Evolutionary conservation across 202 grass and related monocot genomes (phyloP), one percentile per base, ranked within the genome.

Genomic region (Alloteropsis angusta): DNA sequence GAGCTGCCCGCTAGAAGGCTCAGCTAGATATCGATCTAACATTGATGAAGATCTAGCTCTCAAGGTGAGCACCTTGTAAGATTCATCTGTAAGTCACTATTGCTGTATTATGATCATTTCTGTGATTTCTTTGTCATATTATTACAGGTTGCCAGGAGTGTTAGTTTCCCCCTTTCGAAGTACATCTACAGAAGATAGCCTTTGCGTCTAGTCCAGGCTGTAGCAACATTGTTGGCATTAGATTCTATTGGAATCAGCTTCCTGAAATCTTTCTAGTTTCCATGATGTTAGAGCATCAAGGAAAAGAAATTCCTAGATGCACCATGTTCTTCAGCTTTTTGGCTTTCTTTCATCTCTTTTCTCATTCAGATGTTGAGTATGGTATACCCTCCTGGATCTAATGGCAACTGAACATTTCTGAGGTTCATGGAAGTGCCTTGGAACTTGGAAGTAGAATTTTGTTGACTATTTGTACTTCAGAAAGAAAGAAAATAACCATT

Each of bases 141-240:
- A 45, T 56, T 88, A 70, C 84, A 98, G 96, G 96, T 98, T 60
- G 92, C 92, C 35, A 93, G 96, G 84, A 98, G 88, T 74, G 84
- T 98, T 36, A 80, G 82, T 44, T 95, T 95, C 65, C 96, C 96
- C 22, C 84, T 95, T 22, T 91, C 89, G 13, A 98, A 98, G 76
- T 98, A 98, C 68, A 82, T 98, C 28, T 98, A 90, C 81, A 95
- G 96, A 91, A 92, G 92, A 93, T 98, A 98, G 86, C 36, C 42
- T 72, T 76, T 85, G 21, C 45, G 50, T 58, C 43, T 72, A 66
- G 34, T 60, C 59, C 53, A 77, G 72, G 62, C 21, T 58, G 70
- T 41, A 83, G 10, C 53, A 44, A 59, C 37, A 47, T 61, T 57
- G 36, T 58, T 74, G 41, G 19, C 14, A 78, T 67, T 74, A 77